These are phyloP conservation scores for Tanacetum coccineum DNA, from an alignment of 129 eudicot genomes.

Conservation along the genomic window DNA sequence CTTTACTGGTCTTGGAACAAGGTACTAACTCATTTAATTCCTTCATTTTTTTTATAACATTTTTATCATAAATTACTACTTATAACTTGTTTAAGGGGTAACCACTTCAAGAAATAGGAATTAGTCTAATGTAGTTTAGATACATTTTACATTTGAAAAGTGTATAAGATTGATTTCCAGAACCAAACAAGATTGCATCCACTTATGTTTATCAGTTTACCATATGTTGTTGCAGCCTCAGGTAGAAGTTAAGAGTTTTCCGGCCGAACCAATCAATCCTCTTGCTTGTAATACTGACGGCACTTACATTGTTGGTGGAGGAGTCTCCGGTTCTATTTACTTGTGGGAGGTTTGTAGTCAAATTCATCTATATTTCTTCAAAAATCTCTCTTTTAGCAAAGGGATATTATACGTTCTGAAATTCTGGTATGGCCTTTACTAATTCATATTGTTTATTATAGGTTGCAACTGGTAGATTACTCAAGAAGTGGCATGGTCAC, in stretches of 20 bases:
- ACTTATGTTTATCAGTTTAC: neutral
- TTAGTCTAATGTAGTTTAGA: neutral
- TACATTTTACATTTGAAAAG: neutral
- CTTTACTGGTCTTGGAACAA: slow-evolving; percentile 91
- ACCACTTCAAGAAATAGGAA: no score
- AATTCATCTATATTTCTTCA: no score
- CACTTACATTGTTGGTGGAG: slow-evolving; percentile 69
- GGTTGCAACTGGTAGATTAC: slow-evolving; percentile 84
- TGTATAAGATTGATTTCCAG: neutral
- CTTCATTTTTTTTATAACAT: no score
- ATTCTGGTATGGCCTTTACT: neutral
- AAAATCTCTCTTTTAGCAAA: no score
- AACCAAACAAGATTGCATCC: neutral
- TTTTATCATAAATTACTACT: no score
- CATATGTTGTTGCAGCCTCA: slow-evolving; percentile 53
- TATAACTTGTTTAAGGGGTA: no score
- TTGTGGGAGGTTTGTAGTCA: slow-evolving; percentile 98
- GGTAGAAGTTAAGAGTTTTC: slow-evolving; percentile 85
- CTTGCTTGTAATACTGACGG: slow-evolving; percentile 62
- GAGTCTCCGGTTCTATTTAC: slow-evolving; percentile 67
- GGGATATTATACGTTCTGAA: neutral
- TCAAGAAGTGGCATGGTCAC: slow-evolving; percentile 92
- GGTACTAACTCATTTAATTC: no score
- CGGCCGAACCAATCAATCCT: slow-evolving; percentile 68
- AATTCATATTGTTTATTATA: slow-evolving; percentile 14